A percentile compares a stretch with the other conserved stretches of the same genome.
Evolutionary conservation across 768 basidiomycete species (phyloP).

Genomic region (Trametopsis cervina): DNA sequence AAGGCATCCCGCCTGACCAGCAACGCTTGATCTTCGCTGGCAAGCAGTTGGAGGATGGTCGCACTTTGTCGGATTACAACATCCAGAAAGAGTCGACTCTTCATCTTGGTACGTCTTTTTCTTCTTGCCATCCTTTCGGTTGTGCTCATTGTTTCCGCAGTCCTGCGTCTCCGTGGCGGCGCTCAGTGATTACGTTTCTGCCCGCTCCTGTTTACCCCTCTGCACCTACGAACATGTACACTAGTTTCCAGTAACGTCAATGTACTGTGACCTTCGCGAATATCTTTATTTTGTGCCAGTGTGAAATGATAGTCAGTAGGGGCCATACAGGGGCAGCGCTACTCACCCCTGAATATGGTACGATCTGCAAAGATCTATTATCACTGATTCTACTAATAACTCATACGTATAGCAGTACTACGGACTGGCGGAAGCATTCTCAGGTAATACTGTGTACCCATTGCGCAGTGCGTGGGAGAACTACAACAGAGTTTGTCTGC

Average conservation of each 20-base stretch:
- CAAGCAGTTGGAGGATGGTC: conserved; percentile 91
- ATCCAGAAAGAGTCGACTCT: conserved; percentile 79
- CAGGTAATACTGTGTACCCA: too few relatives aligned
- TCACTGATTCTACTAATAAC: too few relatives aligned
- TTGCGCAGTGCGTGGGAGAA: too few relatives aligned
- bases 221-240: not conserved
- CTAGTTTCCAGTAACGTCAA: not conserved
- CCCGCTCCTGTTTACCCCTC: not conserved
- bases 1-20: conserved; percentile 80
- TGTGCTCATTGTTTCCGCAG: conserved; percentile 29
- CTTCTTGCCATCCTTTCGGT: conserved; percentile 25
- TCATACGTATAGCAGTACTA: too few relatives aligned
- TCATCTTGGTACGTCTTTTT: conserved; percentile 30
- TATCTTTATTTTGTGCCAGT: too few relatives aligned
- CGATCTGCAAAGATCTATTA: too few relatives aligned
- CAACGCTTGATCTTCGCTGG: conserved; percentile 91
- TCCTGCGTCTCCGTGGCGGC: conserved; percentile 35
- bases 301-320: too few relatives aligned
- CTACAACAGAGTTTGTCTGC: too few relatives aligned
- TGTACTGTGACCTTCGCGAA: too few relatives aligned
- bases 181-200: not conserved
- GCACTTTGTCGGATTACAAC: conserved; percentile 76
- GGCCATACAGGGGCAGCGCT: too few relatives aligned
- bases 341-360: too few relatives aligned
- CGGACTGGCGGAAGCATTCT: too few relatives aligned